Evolutionary conservation across 176 grass and related monocot genomes (phyloP).

Genomic region (Guadua angustifolia): DNA sequence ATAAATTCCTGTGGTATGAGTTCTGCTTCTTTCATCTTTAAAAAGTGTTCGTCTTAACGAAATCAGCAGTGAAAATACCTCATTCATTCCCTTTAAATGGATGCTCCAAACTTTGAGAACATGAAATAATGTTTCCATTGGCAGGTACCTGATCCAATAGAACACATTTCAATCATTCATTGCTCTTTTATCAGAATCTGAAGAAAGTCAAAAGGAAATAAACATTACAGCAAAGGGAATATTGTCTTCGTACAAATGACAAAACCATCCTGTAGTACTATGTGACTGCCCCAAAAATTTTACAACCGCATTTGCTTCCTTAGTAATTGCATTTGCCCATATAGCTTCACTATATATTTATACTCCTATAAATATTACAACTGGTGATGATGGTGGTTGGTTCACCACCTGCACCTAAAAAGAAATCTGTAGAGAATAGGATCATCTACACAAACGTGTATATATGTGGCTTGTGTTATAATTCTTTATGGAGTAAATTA

Average conservation of each 20-base stretch:
- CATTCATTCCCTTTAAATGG: slow-evolving; percentile 64
- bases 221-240: not conserved
- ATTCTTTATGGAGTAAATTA: not conserved
- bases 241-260: slow-evolving; percentile 6
- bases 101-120: slow-evolving; percentile 70
- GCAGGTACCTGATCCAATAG: slow-evolving; percentile 66
- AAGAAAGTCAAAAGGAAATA: slow-evolving; percentile 11
- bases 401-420: not conserved
- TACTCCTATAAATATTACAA: too few species aligned
- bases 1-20: not conserved
- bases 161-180: slow-evolving; percentile 40
- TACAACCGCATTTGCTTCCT: not conserved
- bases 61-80: slow-evolving; percentile 55
- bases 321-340: not conserved
- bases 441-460: not conserved
- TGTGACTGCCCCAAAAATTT: not conserved
- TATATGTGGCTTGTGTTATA: not conserved
- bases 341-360: not conserved
- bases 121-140: slow-evolving; percentile 58
- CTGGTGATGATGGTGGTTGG: not conserved
- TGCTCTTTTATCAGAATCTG: slow-evolving; percentile 14
- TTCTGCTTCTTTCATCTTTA: slow-evolving; percentile 6
- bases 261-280: slow-evolving; percentile 14
- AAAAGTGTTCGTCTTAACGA: not conserved
- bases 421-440: not conserved